Conservation (phyloP, 805 yeast genomes). For the Candida ficus region DNA sequence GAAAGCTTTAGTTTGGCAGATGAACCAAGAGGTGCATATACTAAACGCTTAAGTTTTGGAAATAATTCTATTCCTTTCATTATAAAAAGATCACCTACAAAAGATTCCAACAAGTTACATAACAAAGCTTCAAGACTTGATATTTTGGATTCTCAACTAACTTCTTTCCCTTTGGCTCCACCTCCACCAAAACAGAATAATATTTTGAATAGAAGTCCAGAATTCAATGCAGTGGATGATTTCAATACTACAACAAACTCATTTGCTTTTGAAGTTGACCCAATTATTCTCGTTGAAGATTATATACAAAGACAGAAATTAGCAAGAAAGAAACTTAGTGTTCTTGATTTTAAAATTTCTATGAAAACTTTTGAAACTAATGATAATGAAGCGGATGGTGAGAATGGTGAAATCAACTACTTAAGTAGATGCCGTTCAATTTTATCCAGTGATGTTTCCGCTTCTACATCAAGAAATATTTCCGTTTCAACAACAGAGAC, state of each 20-base stretch:
- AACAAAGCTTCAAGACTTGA: constrained; percentile 30
- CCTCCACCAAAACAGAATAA: constrained; percentile 18
- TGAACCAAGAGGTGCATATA: not conserved
- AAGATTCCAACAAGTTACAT: not conserved
- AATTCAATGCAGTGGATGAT: constrained; percentile 15
- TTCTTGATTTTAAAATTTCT: constrained; percentile 29
- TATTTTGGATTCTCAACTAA: constrained; percentile 32
- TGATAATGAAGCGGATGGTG: not conserved
- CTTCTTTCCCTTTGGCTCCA: constrained; percentile 33
- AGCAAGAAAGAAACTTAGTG: constrained; percentile 27
- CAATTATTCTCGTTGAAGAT: constrained; percentile 49
- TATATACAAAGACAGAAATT: constrained; percentile 34
- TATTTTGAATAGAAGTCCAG: constrained; percentile 11
- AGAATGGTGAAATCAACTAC: not conserved
- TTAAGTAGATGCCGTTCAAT: not conserved
- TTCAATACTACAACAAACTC: constrained; percentile 11
- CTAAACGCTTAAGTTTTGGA: not conserved
- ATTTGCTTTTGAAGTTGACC: constrained; percentile 19
- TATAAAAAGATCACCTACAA: not conserved
- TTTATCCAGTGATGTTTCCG: not conserved
- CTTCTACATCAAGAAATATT: not conserved
- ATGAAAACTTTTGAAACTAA: constrained; percentile 11
- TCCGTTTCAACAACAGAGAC: constrained; percentile 3
- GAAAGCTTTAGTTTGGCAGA: not conserved
- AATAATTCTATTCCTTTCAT: not conserved